Base-by-base conservation (phyloP, 176 grass and related monocot genomes). In the Oryza rufipogon region DNA sequence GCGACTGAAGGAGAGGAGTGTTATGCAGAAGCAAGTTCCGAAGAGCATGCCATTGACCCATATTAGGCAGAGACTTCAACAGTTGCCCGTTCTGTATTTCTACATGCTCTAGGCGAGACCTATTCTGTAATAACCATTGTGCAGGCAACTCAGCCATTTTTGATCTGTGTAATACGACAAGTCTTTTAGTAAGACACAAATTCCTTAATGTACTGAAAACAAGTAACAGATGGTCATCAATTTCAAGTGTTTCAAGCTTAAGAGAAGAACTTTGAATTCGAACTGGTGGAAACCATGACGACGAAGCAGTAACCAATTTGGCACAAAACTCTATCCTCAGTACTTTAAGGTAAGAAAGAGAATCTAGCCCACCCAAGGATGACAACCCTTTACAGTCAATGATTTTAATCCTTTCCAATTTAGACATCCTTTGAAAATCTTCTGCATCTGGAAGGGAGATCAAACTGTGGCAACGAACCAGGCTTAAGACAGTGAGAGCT, bases 341-440 rank as follows among this genome's bases (percentile, higher is more conserved):
- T 44, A 36, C 11, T 77, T 64, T 36, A 33, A 88, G 73, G 7
- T 6, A 67, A 12, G 80, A 63, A 71, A 84, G 66, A 4, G 49
- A 49, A 64, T 78, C 52, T 67, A 88, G 16, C 2, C 86, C 86
- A 69, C 66, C 80, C 74, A 88, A 41, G 47, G 86, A 88, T 45
- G 22, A 56, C 20, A 88, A 46, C 7, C 3, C 13, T 0, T 25
- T 46, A 15, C 86, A 88, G 10, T 71, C 76, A 73, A 51, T 22
- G 3, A 88, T 88, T 47, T 38, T 47, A 19, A 88, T 30, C 10
- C 8, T 77, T 38, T 45, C 47, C 34, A 88, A 4, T 61, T 58
- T 45, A 19, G 16, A 71, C 25, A 88, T 81, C 71, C 56, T 73
- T 54, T 3, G 1, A 25, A 84, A 83, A 88, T 42, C 22, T 22